Base-by-base conservation (phyloP, 2,329 filamentous ascomycete genomes). In the Trichoderma koningiopsis region DNA sequence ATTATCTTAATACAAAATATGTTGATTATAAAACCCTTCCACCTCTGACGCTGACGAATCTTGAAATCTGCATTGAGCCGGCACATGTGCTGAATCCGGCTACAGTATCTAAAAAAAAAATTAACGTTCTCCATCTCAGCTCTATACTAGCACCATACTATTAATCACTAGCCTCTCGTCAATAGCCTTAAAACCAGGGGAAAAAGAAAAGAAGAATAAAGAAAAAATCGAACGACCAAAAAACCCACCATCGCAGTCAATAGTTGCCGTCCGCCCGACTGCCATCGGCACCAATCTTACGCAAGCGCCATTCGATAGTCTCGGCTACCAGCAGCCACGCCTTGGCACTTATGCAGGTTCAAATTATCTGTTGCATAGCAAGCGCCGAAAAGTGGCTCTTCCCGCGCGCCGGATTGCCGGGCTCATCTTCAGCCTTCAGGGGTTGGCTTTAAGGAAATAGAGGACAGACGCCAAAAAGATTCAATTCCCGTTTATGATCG, bases 271-370 rank as follows among this genome's bases (percentile, higher is more conserved):
- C 61, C 47, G n/a, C 40, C 61, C 61, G 61, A 64, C 61, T 33
- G n/a, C 47, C 37, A 62, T 62, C 59, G 19, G 59, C 59, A 52
- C 59, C 43, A 63, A 57, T 57, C 49, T 64, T 64, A 64, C 61
- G 61, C 61, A 64, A 64, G 61, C 58, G 22, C 31, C 19, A 31
- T 49, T 3, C 35, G 3, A 61, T 64, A 64, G 61, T 43, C 43
- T 55, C 29, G 61, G 31, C 14, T 31, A 16, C 37, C 24, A 43
- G 8, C 58, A 27, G 58, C 37, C 60, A 53, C 61, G 27, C 27
- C 27, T 27, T 27, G 27, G 27, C 27, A 27, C 61, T 64, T 49
- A 64, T 64, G 61, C 61, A 64, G 61, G 61, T 64, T 24, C 47
- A 64, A 64, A 64, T 64, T 64, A 35, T 55, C 19, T 63, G 49